Evolutionary conservation across 805 yeast genomes (phyloP).

Genomic region (Metschnikowia similis): DNA sequence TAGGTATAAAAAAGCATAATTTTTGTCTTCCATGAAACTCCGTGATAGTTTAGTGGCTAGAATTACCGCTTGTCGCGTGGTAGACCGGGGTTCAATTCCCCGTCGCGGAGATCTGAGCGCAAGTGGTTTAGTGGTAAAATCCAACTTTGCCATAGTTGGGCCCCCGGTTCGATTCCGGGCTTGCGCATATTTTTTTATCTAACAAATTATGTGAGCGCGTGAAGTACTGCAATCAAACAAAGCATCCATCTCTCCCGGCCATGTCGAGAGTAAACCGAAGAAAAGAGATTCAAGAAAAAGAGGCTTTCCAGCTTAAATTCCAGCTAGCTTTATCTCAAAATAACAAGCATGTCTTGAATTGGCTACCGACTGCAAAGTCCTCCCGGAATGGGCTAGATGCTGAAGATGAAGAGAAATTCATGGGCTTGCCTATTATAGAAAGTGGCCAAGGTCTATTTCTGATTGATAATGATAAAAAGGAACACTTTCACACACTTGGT

Average conservation of each 20-base stretch:
- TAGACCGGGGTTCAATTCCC: conserved; percentile 25
- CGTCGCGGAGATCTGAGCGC: conserved; percentile 20
- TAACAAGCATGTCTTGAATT: conserved; percentile 32
- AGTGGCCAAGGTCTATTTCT: conserved; percentile 28
- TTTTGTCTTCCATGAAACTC: conserved; percentile 1
- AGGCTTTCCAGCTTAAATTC: conserved; percentile 44
- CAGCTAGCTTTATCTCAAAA: conserved; percentile 40
- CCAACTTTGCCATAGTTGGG: conserved; percentile 22
- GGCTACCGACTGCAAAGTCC: conserved; percentile 27
- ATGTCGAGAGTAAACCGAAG: conserved; percentile 27
- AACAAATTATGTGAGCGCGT: background rate
- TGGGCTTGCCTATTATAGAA: conserved; percentile 33
- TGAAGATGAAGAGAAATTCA: conserved; percentile 17
- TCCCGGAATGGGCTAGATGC: background rate
- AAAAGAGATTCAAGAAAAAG: conserved; percentile 43
- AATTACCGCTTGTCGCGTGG: conserved; percentile 25
- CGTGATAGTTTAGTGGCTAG: conserved; percentile 25
- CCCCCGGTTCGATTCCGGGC: conserved; percentile 23
- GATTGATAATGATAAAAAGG: conserved; percentile 9
- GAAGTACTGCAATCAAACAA: background rate
- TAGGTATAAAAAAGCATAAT: too few species aligned
- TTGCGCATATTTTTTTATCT: conserved; percentile 13
- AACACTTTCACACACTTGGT: conserved; percentile 18
- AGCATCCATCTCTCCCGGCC: background rate
- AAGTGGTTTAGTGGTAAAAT: conserved; percentile 21